These are phyloP conservation scores for Thielaviopsis populi DNA, from an alignment of 2,329 filamentous ascomycete species.

Conservation along the genomic window DNA sequence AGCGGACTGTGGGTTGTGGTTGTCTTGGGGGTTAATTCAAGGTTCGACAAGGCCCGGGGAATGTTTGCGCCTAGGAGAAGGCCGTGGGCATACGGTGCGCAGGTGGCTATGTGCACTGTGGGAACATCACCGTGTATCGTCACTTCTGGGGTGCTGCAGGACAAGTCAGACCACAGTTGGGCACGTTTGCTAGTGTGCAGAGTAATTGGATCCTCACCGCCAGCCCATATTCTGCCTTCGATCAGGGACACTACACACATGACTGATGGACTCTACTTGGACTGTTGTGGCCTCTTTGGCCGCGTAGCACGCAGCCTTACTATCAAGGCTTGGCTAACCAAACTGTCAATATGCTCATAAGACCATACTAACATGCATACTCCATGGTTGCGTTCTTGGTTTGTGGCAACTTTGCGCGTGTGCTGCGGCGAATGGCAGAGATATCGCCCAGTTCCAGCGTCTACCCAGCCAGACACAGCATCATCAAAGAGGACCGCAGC, in stretches of 20 bases:
- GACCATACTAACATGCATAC: neutral
- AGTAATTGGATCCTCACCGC: too few species aligned
- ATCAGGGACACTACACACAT: too few species aligned
- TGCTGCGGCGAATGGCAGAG: neutral
- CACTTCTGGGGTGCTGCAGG: neutral
- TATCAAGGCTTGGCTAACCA: neutral
- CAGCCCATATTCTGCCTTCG: too few species aligned
- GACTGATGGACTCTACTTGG: neutral
- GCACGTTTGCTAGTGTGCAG: too few species aligned
- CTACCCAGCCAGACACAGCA: neutral
- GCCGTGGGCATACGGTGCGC: neutral
- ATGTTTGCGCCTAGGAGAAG: conserved; percentile 3
- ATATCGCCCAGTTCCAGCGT: neutral
- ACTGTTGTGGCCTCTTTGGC: neutral
- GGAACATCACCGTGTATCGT: neutral
- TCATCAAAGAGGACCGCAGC: neutral
- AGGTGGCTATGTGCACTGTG: neutral
- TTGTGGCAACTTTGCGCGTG: too few species aligned
- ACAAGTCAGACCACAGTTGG: neutral
- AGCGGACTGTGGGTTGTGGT: neutral
- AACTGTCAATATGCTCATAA: neutral
- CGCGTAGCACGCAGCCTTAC: neutral
- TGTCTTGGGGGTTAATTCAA: neutral
- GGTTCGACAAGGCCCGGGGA: neutral
- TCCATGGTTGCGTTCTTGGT: neutral